Evolutionary conservation across 345 rosid genomes (phyloP).

Genomic region (Leavenworthia alabamica): DNA sequence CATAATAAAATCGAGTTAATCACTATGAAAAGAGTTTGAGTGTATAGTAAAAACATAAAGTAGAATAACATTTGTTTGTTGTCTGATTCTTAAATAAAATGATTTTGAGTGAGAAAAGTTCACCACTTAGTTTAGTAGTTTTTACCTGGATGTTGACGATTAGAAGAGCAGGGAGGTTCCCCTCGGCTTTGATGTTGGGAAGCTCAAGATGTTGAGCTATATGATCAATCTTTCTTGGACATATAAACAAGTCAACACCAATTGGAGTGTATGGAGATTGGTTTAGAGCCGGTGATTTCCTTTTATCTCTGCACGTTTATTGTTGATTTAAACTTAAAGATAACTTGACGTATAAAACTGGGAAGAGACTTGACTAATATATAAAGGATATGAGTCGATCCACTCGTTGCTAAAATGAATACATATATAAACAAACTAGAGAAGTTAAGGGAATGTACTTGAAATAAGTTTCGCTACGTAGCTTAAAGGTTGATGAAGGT

Average conservation of each 20-base stretch:
- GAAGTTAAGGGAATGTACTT: conserved; percentile 33
- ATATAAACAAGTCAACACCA: conserved; percentile 64
- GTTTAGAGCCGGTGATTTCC: conserved; percentile 48
- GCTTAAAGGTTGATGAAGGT: conserved; percentile 62
- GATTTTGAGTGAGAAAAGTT: too few species aligned
- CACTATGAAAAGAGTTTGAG: too few species aligned
- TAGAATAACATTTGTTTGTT: too few species aligned
- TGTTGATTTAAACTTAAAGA: neutral
- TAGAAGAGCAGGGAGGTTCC: conserved; percentile 54
- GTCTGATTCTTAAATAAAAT: too few species aligned
- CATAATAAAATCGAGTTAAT: too few species aligned
- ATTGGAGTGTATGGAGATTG: conserved; percentile 54
- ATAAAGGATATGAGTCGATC: too few species aligned
- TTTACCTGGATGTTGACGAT: conserved; percentile 79
- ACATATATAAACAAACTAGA: neutral
- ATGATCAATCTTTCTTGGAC: conserved; percentile 67
- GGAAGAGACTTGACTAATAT: too few species aligned
- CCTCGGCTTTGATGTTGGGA: conserved; percentile 50
- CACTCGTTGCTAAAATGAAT: too few species aligned
- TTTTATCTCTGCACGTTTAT: conserved; percentile 52
- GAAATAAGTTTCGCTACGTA: conserved; percentile 60
- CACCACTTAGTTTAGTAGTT: neutral
- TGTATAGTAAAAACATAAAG: too few species aligned
- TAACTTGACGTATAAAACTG: too few species aligned
- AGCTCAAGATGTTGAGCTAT: conserved; percentile 80